These are phyloP conservation scores for Cajanus cajan DNA, from an alignment of 306 rosid species.

Conservation along the genomic window DNA sequence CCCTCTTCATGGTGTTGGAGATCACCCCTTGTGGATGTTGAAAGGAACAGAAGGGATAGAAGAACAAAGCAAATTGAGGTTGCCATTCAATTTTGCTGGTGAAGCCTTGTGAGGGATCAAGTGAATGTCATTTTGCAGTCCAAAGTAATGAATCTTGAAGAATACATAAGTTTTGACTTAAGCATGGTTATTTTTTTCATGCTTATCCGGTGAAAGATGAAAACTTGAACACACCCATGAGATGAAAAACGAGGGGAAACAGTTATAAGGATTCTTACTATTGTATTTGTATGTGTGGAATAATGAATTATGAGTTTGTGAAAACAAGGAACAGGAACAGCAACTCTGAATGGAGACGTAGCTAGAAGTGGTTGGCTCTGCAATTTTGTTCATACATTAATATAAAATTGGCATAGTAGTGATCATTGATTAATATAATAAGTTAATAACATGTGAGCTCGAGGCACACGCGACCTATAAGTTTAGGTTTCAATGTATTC, in stretches of 20 bases:
- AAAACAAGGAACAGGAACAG: slow-evolving; percentile 13
- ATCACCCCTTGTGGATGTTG: slow-evolving; percentile 31
- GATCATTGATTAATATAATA: background rate
- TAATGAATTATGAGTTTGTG: background rate
- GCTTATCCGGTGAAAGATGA: slow-evolving; percentile 10
- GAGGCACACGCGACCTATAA: slow-evolving; percentile 20
- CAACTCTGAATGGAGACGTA: background rate
- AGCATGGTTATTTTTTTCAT: background rate
- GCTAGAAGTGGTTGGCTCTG: slow-evolving; percentile 18
- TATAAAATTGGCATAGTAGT: background rate
- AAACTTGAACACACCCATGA: slow-evolving; percentile 3
- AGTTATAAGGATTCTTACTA: background rate
- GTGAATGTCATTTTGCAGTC: slow-evolving; percentile 2
- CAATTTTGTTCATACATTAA: background rate
- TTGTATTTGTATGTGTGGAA: background rate
- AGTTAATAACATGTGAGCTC: background rate
- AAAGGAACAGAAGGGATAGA: slow-evolving; percentile 35
- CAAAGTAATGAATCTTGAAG: background rate
- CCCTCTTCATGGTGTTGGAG: slow-evolving; percentile 52
- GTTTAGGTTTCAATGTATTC: background rate
- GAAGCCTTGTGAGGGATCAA: slow-evolving; percentile 37
- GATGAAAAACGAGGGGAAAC: background rate
- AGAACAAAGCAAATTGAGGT: slow-evolving; percentile 25
- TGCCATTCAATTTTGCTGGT: slow-evolving; percentile 37
- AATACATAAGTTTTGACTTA: background rate